Conservation (phyloP, 495 filamentous ascomycete species). For the Aspergillus affinis region DNA sequence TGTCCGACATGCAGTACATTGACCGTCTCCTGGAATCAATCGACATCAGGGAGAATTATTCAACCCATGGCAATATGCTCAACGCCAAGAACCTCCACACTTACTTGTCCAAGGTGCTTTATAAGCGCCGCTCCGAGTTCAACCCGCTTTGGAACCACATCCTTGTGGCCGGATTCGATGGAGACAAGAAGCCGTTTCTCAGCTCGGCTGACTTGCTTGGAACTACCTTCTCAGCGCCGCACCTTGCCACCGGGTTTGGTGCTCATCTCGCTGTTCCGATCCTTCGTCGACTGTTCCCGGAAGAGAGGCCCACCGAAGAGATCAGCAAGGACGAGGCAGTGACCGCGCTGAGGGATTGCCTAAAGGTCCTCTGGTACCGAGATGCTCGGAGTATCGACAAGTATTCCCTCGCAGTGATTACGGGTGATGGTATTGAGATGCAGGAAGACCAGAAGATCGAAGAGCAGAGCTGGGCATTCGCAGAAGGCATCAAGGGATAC, state of each 20-base stretch:
- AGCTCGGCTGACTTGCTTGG: conserved; percentile 88
- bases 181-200: conserved; percentile 77
- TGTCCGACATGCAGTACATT: conserved; percentile 98
- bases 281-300: conserved; percentile 75
- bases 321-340: conserved; percentile 79
- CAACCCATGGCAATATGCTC: conserved; percentile 56
- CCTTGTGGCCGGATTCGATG: conserved; percentile 85
- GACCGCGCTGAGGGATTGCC: conserved; percentile 77
- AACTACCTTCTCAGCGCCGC: conserved; percentile 83
- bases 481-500: conserved; percentile 79
- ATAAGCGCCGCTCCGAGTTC: conserved; percentile 90
- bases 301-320: conserved; percentile 69
- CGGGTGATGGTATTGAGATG: conserved; percentile 76
- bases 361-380: conserved; percentile 98
- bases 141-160: conserved; percentile 97
- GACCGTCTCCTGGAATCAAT: conserved; percentile 85
- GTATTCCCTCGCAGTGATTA: conserved; percentile 88
- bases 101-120: conserved; percentile 91
- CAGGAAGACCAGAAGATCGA: conserved; percentile 75
- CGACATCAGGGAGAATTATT: conserved; percentile 86
- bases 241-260: conserved; percentile 91
- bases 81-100: conserved; percentile 94
- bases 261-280: conserved; percentile 91
- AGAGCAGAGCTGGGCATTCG: conserved; percentile 95
- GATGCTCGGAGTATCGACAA: conserved; percentile 89